phyloP scores from a whole-genome alignment of 768 basidiomycete species.

The Lyophyllum decastes region DNA sequence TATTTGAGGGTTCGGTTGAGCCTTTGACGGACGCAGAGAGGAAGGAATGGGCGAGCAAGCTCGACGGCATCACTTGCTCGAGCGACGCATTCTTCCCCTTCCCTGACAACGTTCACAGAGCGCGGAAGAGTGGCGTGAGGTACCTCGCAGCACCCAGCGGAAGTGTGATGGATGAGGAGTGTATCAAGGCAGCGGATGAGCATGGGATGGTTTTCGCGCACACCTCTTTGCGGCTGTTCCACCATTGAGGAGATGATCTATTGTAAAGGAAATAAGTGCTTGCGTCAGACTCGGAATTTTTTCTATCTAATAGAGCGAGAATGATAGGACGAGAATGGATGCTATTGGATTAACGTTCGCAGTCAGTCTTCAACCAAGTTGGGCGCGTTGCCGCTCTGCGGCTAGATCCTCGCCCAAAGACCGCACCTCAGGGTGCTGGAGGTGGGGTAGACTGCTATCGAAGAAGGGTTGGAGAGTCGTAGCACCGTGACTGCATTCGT shows the following conservation, averaged over 20 bases:
- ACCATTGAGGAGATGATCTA: constrained; percentile 59
- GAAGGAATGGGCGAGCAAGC: constrained; percentile 67
- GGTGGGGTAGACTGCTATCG: constrained; percentile 72
- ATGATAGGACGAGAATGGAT: neutral
- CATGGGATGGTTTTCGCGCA: constrained; percentile 90
- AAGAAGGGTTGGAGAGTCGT: constrained; percentile 72
- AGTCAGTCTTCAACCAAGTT: too few species aligned
- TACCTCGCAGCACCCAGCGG: constrained; percentile 93
- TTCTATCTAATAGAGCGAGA: neutral
- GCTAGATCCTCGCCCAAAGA: constrained; percentile 66
- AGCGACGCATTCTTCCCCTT: constrained; percentile 99
- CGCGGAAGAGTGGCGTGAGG: constrained; percentile 86
- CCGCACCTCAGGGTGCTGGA: constrained; percentile 73
- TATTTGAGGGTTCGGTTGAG: constrained; percentile 75
- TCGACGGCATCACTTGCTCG: constrained; percentile 89
- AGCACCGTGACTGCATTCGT: constrained; percentile 56
- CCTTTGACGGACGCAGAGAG: constrained; percentile 71
- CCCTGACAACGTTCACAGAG: constrained; percentile 95
- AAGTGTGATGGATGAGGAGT: constrained; percentile 96
- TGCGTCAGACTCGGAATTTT: neutral
- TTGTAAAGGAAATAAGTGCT: neutral
- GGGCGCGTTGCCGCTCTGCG: constrained; percentile 40
- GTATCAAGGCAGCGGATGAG: constrained; percentile 96
- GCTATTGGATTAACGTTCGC: too few species aligned
- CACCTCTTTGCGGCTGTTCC: constrained; percentile 86